Evolutionary conservation across 2,329 filamentous ascomycete species (phyloP).

Genomic region (Hortaea werneckii): DNA sequence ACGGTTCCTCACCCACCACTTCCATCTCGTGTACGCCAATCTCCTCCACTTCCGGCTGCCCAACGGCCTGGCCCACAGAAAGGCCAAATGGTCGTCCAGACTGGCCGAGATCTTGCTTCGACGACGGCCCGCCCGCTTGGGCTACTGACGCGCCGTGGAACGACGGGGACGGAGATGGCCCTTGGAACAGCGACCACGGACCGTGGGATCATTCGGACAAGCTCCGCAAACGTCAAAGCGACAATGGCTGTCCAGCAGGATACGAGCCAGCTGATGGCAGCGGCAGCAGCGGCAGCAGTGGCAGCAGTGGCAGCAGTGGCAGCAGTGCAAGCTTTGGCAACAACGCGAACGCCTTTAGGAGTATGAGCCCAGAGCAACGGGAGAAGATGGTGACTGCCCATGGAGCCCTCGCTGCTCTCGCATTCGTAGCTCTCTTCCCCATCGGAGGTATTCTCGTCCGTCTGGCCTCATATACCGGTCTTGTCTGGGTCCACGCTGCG

Average conservation of each 20-base stretch:
- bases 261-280: neutral
- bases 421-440: slow-evolving; percentile 37
- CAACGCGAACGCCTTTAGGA: neutral
- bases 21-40: neutral
- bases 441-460: slow-evolving; percentile 35
- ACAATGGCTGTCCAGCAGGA: neutral
- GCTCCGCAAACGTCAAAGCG: neutral
- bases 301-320: neutral
- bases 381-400: slow-evolving; percentile 22
- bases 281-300: neutral
- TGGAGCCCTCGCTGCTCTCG: slow-evolving; percentile 33
- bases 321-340: neutral
- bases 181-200: neutral
- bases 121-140: neutral
- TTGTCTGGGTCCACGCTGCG: slow-evolving; percentile 35
- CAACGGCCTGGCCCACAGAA: neutral
- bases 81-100: neutral
- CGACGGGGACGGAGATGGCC: neutral
- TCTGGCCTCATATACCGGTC: slow-evolving; percentile 31
- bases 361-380: neutral
- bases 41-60: neutral
- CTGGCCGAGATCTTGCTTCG: neutral
- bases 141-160: neutral
- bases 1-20: slow-evolving; percentile 1
- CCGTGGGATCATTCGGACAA: neutral